A percentile compares a stretch with the other conserved stretches of the same genome.
Evolutionary conservation across 495 filamentous ascomycete genomes (phyloP).

Genomic region (Aspergillus mulundensis): DNA sequence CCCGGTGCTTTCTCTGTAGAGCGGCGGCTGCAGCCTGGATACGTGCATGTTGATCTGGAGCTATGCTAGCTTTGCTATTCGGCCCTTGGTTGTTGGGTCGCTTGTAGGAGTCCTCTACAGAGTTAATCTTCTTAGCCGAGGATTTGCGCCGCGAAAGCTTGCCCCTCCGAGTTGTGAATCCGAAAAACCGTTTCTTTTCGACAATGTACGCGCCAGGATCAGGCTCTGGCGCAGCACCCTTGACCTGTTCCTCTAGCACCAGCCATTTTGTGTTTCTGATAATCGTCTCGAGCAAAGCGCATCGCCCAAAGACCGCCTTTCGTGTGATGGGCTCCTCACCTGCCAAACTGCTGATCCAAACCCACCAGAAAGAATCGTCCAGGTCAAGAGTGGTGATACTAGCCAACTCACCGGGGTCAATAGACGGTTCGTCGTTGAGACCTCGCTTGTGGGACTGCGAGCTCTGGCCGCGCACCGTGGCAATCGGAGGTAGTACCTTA

Average conservation of each 20-base stretch:
- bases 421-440: constrained; percentile 55
- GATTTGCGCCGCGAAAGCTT: constrained; percentile 67
- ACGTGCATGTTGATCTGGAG: constrained; percentile 84
- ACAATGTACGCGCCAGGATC: constrained; percentile 83
- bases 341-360: constrained; percentile 96
- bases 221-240: constrained; percentile 82
- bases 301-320: constrained; percentile 91
- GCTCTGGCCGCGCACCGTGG: constrained; percentile 65
- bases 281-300: constrained; percentile 83
- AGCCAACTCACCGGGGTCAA: constrained; percentile 91
- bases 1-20: constrained; percentile 65
- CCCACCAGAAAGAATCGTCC: constrained; percentile 99
- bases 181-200: constrained; percentile 90
- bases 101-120: constrained; percentile 50
- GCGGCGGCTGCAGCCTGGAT: constrained; percentile 86
- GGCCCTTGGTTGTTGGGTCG: constrained; percentile 44
- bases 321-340: constrained; percentile 78
- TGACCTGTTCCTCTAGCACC: constrained; percentile 92
- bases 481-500: constrained; percentile 83
- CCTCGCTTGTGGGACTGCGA: constrained; percentile 81
- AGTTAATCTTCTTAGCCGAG: constrained; percentile 46
- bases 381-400: constrained; percentile 82
- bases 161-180: constrained; percentile 69
- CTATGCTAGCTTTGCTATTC: constrained; percentile 82
- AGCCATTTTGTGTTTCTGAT: constrained; percentile 84